A percentile compares a stretch with the other conserved stretches of the same genome.
phyloP scores from a whole-genome alignment of 306 rosid species.

The Fragaria nilgerrensis region DNA sequence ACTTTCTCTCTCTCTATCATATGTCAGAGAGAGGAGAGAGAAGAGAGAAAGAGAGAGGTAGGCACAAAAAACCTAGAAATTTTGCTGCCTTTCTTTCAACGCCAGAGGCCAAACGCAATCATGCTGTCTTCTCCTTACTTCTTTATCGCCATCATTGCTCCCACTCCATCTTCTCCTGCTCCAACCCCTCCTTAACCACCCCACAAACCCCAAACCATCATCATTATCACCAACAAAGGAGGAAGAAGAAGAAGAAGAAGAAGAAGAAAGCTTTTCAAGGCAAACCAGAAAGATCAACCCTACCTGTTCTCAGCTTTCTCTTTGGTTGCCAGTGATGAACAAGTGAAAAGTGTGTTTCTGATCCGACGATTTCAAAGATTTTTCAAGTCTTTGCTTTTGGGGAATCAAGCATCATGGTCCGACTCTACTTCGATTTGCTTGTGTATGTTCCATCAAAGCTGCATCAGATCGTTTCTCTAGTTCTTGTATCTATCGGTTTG shows the following conservation, averaged over 20 bases:
- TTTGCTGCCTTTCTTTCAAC: conserved; percentile 37
- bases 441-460: conserved; percentile 19
- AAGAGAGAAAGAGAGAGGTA: conserved; percentile 1
- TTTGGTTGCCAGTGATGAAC: conserved; percentile 5
- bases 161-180: conserved; percentile 35
- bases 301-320: conserved; percentile 9
- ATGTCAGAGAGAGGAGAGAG: conserved; percentile 21
- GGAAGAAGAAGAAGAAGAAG: conserved; percentile 2
- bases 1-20: conserved; percentile 6
- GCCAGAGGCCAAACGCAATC: conserved; percentile 42
- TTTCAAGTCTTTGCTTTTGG: conserved; percentile 29
- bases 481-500: neutral
- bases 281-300: conserved; percentile 9
- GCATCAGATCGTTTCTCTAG: conserved; percentile 27
- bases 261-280: conserved; percentile 13
- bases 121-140: conserved; percentile 52
- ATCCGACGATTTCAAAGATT: conserved; percentile 12
- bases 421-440: conserved; percentile 58
- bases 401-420: conserved; percentile 99
- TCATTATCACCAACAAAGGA: conserved; percentile 36
- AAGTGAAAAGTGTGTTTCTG: neutral
- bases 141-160: conserved; percentile 73
- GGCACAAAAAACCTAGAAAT: conserved; percentile 31
- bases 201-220: conserved; percentile 46
- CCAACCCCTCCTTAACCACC: conserved; percentile 35